phyloP scores from a whole-genome alignment of 2,329 filamentous ascomycete genomes.

The Ceratocystis lukuohia region DNA sequence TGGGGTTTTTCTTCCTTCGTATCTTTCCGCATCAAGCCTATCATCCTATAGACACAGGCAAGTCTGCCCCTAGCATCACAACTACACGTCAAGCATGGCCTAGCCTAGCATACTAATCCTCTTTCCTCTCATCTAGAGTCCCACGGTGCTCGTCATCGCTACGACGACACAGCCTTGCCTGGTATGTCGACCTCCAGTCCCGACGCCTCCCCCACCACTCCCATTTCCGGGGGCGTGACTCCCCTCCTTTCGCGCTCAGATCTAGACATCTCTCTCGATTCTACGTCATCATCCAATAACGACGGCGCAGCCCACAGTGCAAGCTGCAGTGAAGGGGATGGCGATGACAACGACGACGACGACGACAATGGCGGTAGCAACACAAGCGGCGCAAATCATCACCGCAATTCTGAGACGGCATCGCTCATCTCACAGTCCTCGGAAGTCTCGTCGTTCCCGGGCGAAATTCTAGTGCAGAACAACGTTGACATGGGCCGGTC shows the following conservation, averaged over 20 bases:
- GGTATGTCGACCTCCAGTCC: constrained; percentile 42
- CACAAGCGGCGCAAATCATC: constrained; percentile 21
- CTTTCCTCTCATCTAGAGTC: constrained; percentile 4
- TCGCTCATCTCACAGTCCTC: constrained; percentile 55
- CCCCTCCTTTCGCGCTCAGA: not conserved
- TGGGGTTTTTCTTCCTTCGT: constrained; percentile 73
- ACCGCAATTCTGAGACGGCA: constrained; percentile 53
- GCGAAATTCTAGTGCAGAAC: constrained; percentile 40
- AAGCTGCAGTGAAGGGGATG: not conserved
- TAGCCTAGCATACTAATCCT: constrained; percentile 11
- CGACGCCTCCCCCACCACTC: constrained; percentile 1
- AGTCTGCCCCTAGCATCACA: not conserved
- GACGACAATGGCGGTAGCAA: constrained; percentile 23
- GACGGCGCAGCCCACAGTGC: constrained; percentile 23
- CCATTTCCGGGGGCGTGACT: not conserved
- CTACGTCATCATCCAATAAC: constrained; percentile 20
- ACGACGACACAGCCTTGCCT: constrained; percentile 26
- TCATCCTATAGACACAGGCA: constrained; percentile 32
- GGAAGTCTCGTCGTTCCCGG: constrained; percentile 39
- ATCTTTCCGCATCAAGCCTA: constrained; percentile 53
- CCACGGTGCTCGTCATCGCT: constrained; percentile 19
- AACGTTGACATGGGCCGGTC: constrained; percentile 59
- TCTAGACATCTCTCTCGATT: not conserved
- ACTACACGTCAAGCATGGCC: not conserved
- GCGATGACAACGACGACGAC: constrained; percentile 22